These are phyloP conservation scores for Sarcomyxa edulis DNA, from an alignment of 768 basidiomycete genomes.

Conservation along the genomic window DNA sequence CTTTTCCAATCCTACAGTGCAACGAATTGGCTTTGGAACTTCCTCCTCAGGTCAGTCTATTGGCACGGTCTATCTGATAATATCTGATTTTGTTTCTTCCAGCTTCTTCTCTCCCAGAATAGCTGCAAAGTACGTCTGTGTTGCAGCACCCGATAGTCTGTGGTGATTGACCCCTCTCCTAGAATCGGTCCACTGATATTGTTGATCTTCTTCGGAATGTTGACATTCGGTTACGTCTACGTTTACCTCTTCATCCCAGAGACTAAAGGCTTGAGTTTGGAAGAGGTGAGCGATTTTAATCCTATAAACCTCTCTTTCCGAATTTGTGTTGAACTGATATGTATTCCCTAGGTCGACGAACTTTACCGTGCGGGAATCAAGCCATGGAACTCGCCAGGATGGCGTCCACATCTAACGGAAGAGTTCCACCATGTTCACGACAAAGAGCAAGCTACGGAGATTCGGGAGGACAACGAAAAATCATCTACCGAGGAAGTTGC, in stretches of 20 bases:
- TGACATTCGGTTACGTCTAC: slow-evolving; percentile 63
- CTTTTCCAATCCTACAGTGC: slow-evolving; percentile 16
- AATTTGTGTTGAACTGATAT: neutral
- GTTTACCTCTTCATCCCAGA: slow-evolving; percentile 78
- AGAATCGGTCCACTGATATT: slow-evolving; percentile 73
- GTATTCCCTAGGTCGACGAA: slow-evolving; percentile 54
- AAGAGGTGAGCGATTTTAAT: slow-evolving; percentile 42
- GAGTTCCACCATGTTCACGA: slow-evolving; percentile 33
- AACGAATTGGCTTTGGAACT: slow-evolving; percentile 70
- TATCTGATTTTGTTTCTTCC: neutral
- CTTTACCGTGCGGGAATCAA: slow-evolving; percentile 62
- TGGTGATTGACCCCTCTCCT: neutral
- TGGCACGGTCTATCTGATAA: neutral
- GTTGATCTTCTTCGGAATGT: slow-evolving; percentile 72
- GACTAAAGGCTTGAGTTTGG: slow-evolving; percentile 71
- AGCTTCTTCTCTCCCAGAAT: slow-evolving; percentile 66
- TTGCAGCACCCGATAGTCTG: neutral
- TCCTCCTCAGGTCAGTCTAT: slow-evolving; percentile 35
- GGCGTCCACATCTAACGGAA: slow-evolving; percentile 49
- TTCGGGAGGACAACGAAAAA: slow-evolving; percentile 13
- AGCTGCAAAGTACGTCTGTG: slow-evolving; percentile 36
- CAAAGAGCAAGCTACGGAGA: slow-evolving; percentile 14
- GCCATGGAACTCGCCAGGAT: slow-evolving; percentile 60
- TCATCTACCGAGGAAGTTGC: too few relatives aligned
- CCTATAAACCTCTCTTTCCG: neutral